Evolutionary conservation across 2,329 filamentous ascomycete species (phyloP), one percentile per base, ranked within the genome.

Genomic region (Fusarium heterosporum): DNA sequence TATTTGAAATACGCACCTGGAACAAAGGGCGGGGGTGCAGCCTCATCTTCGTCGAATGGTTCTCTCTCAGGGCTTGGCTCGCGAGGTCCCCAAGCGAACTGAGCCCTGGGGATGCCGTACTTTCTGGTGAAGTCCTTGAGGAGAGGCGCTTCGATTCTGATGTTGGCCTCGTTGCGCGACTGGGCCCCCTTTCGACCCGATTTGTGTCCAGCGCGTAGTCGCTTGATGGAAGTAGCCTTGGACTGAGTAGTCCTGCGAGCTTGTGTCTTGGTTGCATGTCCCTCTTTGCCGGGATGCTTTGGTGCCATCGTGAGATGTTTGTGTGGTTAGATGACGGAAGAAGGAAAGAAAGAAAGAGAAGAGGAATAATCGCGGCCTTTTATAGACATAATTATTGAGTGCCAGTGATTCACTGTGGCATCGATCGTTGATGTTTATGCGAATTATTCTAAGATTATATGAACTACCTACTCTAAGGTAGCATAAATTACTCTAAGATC

Each of bases 11-110:
- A 56, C 3, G 50, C 17, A 26, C 32, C 42, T 22, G 66, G 63
- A n/a, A 70, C 41, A 22, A 26, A 46, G 5, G 69, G 66, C 17
- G 55, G 57, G 9, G 38, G 46, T 8, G 69, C 66, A 42, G 58
- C 58, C n/a, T 58, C 58, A 17, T 68, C 55, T 30, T 66, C 67
- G 43, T 68, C 55, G n/a, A 66, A 59, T 4, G 50, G 40, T 8
- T 55, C 62, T 28, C 53, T 46, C 8, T 49, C 16, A 11, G 51
- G 38, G 8, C 25, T 29, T 29, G 52, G 16, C 17, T 43, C 13
- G 22, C 43, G 28, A 17, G 57, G 22, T 4, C 66, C 66, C 62
- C 62, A 69, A 12, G 43, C 29, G 28, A 61, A 69, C 34, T 68
- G 65, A 4, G 17, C 32, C 16, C 12, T 42, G 4, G 66, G 66